These are phyloP conservation scores for Athelia sp. DNA, from an alignment of 1,284 basidiomycete species.

Conservation along the genomic window DNA sequence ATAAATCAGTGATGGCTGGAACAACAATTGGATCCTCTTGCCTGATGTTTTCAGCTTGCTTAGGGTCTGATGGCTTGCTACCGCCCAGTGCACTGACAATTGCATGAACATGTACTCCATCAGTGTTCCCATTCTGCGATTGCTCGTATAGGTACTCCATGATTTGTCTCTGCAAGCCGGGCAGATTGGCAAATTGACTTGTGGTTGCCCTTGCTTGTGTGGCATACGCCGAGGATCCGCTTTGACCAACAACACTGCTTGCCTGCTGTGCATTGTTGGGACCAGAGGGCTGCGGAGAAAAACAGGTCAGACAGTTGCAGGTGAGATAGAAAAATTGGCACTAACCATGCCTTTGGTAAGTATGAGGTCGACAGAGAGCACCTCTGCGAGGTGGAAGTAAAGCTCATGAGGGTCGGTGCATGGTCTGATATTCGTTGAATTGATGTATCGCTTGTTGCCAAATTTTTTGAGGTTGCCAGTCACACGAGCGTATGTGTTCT, in stretches of 20 bases:
- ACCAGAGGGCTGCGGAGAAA: conserved; percentile 17
- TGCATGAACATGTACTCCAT: conserved; percentile 59
- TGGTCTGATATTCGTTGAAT: conserved; percentile 67
- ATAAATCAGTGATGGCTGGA: conserved; percentile 2
- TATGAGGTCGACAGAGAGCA: conserved; percentile 41
- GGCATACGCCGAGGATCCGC: conserved; percentile 21
- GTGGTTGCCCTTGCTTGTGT: conserved; percentile 19
- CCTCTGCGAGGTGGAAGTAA: conserved; percentile 71
- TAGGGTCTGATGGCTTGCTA: conserved; percentile 22
- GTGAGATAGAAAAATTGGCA: conserved; percentile 4
- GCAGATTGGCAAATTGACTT: conserved; percentile 55
- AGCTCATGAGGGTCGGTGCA: conserved; percentile 77
- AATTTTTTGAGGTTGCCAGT: conserved; percentile 90
- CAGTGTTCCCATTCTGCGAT: conserved; percentile 34
- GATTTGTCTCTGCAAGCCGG: conserved; percentile 59
- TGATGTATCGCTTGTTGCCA: conserved; percentile 78
- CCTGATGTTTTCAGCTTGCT: conserved; percentile 40
- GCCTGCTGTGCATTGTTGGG: conserved; percentile 18
- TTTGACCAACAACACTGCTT: conserved; percentile 10
- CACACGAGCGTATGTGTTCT: conserved; percentile 79
- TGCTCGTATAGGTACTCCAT: conserved; percentile 46
- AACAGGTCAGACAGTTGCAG: background rate
- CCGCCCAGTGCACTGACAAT: conserved; percentile 48
- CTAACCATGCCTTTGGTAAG: conserved; percentile 44
- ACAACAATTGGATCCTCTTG: conserved; percentile 17